Percentiles rank a stretch among this genome's conserved stretches.
These are phyloP conservation scores for Epichloe bromicola DNA, from an alignment of 2,329 filamentous ascomycete genomes.

Conservation along the genomic window DNA sequence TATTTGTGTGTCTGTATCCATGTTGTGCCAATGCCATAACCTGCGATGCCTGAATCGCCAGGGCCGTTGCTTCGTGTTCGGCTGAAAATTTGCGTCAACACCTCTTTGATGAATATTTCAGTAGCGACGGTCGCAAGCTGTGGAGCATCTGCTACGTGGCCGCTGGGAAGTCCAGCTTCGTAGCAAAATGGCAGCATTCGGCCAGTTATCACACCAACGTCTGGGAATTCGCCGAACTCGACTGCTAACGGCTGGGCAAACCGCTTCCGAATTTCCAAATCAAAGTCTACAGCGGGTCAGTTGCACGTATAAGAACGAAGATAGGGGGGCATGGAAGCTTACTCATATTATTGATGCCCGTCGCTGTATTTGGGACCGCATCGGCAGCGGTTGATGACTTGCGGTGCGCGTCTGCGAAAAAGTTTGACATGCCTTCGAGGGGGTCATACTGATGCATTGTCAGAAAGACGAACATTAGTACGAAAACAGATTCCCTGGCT, in stretches of 20 bases:
- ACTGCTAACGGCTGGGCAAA: conserved; percentile 50
- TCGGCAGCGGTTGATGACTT: conserved; percentile 38
- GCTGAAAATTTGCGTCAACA: conserved; percentile 49
- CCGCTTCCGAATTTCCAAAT: conserved; percentile 54
- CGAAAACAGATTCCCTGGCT: neutral
- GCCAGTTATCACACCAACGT: conserved; percentile 47
- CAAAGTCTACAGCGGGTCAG: conserved; percentile 37
- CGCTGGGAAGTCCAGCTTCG: conserved; percentile 47
- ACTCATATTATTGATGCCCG: conserved; percentile 72
- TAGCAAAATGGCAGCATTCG: conserved; percentile 59
- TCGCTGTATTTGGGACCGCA: conserved; percentile 51
- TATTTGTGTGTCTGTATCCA: conserved; percentile 75
- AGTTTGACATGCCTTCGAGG: conserved; percentile 37
- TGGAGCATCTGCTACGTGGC: conserved; percentile 46
- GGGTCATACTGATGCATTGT: conserved; percentile 35
- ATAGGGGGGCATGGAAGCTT: conserved; percentile 20
- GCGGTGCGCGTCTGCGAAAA: conserved; percentile 39
- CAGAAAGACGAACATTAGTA: neutral
- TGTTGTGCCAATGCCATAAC: conserved; percentile 50
- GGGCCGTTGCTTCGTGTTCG: conserved; percentile 53
- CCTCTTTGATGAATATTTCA: conserved; percentile 55
- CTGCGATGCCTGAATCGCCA: conserved; percentile 46
- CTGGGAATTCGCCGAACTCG: conserved; percentile 58
- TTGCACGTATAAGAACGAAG: neutral
- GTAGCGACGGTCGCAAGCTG: conserved; percentile 52